These are phyloP conservation scores for Pythium diclinum DNA, from an alignment of 352 stramenopile genomes.

Conservation along the genomic window DNA sequence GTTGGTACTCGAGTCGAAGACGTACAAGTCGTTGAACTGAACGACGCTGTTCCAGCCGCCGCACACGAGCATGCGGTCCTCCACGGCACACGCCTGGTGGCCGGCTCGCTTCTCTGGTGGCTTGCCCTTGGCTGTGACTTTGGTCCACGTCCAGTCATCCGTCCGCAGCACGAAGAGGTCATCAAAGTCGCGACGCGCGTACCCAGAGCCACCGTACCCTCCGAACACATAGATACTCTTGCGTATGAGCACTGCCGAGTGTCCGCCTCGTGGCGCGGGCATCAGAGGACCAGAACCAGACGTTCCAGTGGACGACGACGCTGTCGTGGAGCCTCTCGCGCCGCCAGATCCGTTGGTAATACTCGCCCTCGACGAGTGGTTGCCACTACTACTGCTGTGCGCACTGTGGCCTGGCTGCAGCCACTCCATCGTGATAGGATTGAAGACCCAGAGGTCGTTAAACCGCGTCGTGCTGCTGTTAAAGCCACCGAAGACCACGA, in stretches of 20 bases:
- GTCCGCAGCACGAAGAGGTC: constrained; percentile 90
- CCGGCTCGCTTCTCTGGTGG: constrained; percentile 90
- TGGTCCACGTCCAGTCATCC: constrained; percentile 82
- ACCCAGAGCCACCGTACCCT: constrained; percentile 93
- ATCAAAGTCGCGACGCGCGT: constrained; percentile 92
- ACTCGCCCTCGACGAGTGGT: constrained; percentile 41
- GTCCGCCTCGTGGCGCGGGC: constrained; percentile 85
- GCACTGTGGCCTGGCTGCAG: constrained; percentile 37
- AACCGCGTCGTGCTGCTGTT: constrained; percentile 84
- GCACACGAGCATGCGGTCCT: constrained; percentile 91
- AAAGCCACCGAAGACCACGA: constrained; percentile 95
- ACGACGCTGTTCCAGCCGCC: constrained; percentile 93
- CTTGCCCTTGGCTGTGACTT: constrained; percentile 85
- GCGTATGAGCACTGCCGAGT: constrained; percentile 86
- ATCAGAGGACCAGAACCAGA: neutral
- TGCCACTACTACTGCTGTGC: constrained; percentile 11
- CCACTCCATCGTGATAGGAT: constrained; percentile 93
- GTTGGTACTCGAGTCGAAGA: constrained; percentile 87
- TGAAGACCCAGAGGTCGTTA: constrained; percentile 97
- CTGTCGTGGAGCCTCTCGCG: neutral
- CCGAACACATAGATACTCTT: constrained; percentile 92
- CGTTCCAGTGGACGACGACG: neutral
- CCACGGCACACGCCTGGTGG: constrained; percentile 88
- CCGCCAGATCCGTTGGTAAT: constrained; percentile 8
- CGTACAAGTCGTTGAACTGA: constrained; percentile 95